Evolutionary conservation across 371 early-diverging fungal genomes (phyloP).

Genomic region (Quaeritorhiza haematococci): DNA sequence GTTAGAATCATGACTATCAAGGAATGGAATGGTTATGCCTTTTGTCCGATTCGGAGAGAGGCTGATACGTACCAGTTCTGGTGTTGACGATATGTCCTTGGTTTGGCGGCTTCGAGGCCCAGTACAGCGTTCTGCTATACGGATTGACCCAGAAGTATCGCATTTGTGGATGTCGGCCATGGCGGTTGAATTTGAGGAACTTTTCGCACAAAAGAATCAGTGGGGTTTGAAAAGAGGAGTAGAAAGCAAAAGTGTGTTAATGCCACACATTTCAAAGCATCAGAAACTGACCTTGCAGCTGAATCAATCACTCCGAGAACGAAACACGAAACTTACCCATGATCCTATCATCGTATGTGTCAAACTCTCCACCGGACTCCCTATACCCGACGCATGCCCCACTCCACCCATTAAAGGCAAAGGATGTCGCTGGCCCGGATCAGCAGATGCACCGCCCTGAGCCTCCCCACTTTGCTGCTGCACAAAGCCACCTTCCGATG

Average conservation of each 20-base stretch:
- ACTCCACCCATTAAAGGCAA: neutral
- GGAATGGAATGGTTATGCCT: neutral
- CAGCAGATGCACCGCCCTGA: neutral
- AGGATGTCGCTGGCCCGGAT: neutral
- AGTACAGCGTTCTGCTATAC: slow-evolving; percentile 32
- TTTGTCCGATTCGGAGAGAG: neutral
- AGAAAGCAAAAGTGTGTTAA: neutral
- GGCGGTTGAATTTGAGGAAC: slow-evolving; percentile 39
- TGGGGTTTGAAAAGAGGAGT: neutral
- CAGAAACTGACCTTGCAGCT: neutral
- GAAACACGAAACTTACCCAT: slow-evolving; percentile 25
- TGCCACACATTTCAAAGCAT: neutral
- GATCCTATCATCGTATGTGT: slow-evolving; percentile 40
- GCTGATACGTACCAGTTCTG: slow-evolving; percentile 20
- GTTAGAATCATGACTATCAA: no score
- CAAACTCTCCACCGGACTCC: slow-evolving; percentile 17
- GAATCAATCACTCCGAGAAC: no score
- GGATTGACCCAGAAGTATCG: slow-evolving; percentile 45
- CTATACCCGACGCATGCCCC: neutral
- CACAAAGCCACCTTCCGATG: no score
- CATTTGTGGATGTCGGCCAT: slow-evolving; percentile 28
- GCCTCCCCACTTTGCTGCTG: no score
- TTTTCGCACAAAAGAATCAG: slow-evolving; percentile 1
- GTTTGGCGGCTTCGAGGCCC: slow-evolving; percentile 30
- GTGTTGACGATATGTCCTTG: slow-evolving; percentile 26